Evolutionary conservation across 2,329 filamentous ascomycete species (phyloP).

Genomic region (Emergomyces orientalis): DNA sequence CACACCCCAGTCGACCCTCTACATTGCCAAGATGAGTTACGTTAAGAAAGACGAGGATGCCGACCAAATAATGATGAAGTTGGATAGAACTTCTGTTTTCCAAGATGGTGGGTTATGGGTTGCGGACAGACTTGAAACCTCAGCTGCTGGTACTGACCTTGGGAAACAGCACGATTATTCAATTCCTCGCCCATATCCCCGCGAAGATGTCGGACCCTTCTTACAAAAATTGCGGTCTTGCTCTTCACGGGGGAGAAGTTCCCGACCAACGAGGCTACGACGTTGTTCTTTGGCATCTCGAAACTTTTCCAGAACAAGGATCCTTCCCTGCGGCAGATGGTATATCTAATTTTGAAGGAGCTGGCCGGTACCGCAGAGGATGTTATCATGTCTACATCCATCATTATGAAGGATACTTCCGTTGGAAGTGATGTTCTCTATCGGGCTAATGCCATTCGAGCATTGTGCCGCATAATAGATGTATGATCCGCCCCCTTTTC

Average conservation of each 20-base stretch:
- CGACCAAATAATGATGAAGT: conserved; percentile 86
- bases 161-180: conserved; percentile 72
- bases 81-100: conserved; percentile 95
- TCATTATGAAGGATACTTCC: conserved; percentile 98
- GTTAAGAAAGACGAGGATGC: conserved; percentile 99
- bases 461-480: conserved; percentile 93
- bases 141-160: conserved; percentile 11
- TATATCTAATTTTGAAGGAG: conserved; percentile 97
- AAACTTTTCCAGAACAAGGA: conserved; percentile 99
- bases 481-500: conserved; percentile 43
- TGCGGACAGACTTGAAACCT: conserved; percentile 16
- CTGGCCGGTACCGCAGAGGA: conserved; percentile 90
- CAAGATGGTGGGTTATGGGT: conserved; percentile 68
- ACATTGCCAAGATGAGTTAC: conserved; percentile 63
- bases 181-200: conserved; percentile 96
- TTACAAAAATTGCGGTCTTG: conserved; percentile 94
- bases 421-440: conserved; percentile 90
- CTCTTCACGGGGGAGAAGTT: conserved; percentile 96
- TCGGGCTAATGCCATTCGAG: conserved; percentile 90
- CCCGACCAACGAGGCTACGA: conserved; percentile 92
- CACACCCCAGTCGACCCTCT: conserved; percentile 16
- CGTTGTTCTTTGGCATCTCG: conserved; percentile 96
- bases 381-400: conserved; percentile 99
- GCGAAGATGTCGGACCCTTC: conserved; percentile 89
- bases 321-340: conserved; percentile 95